Evolutionary conservation across 148 eudicot genomes (phyloP).

Genomic region (Rhododendron henanense): DNA sequence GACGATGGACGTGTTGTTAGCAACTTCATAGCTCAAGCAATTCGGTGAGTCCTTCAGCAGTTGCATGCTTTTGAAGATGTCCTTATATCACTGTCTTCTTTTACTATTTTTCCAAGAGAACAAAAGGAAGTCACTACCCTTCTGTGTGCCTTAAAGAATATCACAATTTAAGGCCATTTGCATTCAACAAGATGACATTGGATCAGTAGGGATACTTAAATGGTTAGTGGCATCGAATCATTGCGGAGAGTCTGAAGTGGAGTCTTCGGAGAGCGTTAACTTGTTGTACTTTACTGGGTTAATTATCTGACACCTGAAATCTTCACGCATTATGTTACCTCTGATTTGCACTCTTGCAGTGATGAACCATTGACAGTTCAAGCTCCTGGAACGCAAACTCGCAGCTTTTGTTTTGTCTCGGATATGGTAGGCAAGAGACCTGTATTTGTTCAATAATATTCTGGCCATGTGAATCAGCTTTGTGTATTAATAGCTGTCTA

Average conservation of each 20-base stretch:
- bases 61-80: neutral
- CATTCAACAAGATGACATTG: neutral
- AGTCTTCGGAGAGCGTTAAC: neutral
- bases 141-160: neutral
- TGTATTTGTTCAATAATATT: neutral
- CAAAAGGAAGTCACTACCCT: neutral
- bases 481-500: neutral
- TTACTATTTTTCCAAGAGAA: neutral
- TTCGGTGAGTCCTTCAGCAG: slow-evolving; percentile 43
- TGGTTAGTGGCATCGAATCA: neutral
- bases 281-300: neutral
- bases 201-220: neutral
- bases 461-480: neutral
- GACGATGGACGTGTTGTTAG: slow-evolving; percentile 99
- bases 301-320: neutral
- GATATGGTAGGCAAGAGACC: slow-evolving; percentile 67
- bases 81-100: neutral
- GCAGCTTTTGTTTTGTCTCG: slow-evolving; percentile 95
- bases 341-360: slow-evolving; percentile 30
- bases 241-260: neutral
- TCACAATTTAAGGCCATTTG: no score
- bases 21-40: slow-evolving; percentile 97
- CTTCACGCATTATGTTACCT: neutral
- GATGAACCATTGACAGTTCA: slow-evolving; percentile 94
- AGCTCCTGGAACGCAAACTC: slow-evolving; percentile 93